Conservation (phyloP, 495 filamentous ascomycete genomes). For the Penicillium desertorum region DNA sequence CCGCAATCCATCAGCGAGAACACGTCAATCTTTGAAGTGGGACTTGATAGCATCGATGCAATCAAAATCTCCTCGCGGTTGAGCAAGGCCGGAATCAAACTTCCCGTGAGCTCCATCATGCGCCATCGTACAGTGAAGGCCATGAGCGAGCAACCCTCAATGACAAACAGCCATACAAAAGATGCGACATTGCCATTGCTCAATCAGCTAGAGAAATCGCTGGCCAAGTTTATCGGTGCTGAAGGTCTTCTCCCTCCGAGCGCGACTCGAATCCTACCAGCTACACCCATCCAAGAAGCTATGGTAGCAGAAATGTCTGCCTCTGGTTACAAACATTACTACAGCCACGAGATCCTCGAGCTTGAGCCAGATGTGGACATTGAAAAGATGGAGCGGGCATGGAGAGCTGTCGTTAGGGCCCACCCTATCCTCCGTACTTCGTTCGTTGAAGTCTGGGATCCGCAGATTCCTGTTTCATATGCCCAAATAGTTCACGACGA, state of each 20-base stretch:
- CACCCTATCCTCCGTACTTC: conserved; percentile 70
- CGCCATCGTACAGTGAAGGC: conserved; percentile 61
- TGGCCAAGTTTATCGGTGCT: conserved; percentile 35
- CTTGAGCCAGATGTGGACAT: conserved; percentile 54
- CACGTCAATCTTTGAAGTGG: conserved; percentile 75
- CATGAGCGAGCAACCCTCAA: conserved; percentile 39
- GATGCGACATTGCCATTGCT: conserved; percentile 21
- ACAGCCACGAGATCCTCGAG: conserved; percentile 73
- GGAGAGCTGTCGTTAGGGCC: conserved; percentile 53
- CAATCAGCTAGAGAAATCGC: conserved; percentile 28
- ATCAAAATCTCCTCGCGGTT: conserved; percentile 72
- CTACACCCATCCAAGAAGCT: conserved; percentile 79
- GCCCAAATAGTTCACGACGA: conserved; percentile 60
- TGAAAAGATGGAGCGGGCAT: conserved; percentile 55
- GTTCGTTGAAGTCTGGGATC: conserved; percentile 62
- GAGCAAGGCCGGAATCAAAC: conserved; percentile 52
- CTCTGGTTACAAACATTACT: conserved; percentile 70
- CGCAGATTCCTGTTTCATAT: conserved; percentile 53
- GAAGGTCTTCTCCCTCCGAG: conserved; percentile 29
- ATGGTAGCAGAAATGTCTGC: conserved; percentile 75
- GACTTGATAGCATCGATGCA: conserved; percentile 85
- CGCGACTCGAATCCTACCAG: conserved; percentile 59
- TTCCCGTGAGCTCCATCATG: conserved; percentile 69
- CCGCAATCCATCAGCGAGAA: conserved; percentile 50
- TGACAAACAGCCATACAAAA: conserved; percentile 4